Conservation (phyloP, 140 eudicot species). For the Anethum foeniculum region DNA sequence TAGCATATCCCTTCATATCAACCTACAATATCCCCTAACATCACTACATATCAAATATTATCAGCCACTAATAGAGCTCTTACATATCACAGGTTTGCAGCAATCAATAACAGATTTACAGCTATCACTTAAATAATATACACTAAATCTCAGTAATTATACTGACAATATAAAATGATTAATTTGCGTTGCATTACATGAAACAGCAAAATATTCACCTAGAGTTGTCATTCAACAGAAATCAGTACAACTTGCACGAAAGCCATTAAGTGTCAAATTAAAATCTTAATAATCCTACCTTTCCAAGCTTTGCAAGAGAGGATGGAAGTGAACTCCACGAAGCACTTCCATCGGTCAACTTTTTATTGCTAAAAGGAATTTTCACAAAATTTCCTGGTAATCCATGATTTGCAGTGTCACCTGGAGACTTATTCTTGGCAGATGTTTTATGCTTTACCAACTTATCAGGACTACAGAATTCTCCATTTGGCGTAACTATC, state of each 20-base stretch:
- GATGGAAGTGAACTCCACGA: slow-evolving; percentile 81
- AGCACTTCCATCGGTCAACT: slow-evolving; percentile 54
- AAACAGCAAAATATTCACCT: too few relatives aligned
- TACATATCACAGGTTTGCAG: too few relatives aligned
- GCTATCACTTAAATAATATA: too few relatives aligned
- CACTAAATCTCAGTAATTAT: too few relatives aligned
- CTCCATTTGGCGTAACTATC: slow-evolving; percentile 38
- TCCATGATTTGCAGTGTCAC: slow-evolving; percentile 44
- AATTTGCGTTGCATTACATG: neutral
- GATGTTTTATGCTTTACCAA: slow-evolving; percentile 36
- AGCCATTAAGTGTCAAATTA: neutral
- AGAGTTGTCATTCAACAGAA: neutral
- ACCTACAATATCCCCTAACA: too few relatives aligned
- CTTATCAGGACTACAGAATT: slow-evolving; percentile 28
- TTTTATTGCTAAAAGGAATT: slow-evolving; percentile 45
- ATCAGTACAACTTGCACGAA: neutral
- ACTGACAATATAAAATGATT: neutral
- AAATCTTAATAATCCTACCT: slow-evolving; percentile 30
- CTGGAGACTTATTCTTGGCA: slow-evolving; percentile 40
- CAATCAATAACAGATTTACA: too few relatives aligned
- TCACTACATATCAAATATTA: too few relatives aligned
- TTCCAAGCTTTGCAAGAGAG: slow-evolving; percentile 76
- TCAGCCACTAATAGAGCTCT: too few relatives aligned
- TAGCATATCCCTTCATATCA: too few relatives aligned
- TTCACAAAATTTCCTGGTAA: slow-evolving; percentile 67